Base-by-base conservation (phyloP, 208 protist species). In the Leishmania major region DNA sequence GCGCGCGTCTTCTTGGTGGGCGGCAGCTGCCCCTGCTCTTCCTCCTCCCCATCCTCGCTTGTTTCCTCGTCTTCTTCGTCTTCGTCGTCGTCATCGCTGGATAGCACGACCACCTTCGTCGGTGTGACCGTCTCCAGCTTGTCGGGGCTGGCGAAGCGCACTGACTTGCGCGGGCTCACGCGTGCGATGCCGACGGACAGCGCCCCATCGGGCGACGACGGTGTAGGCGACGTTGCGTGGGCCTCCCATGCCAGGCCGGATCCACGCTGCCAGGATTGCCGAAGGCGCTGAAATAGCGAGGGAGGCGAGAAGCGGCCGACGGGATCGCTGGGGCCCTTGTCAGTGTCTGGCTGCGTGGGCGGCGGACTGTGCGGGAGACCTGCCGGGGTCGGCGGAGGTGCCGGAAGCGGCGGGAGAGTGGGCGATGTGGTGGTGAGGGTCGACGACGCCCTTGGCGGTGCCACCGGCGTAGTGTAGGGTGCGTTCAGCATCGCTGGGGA, bases 81-180 rank as follows among this genome's bases (percentile, higher is more conserved):
- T 3, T 81, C 77, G 10, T 74, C 71, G 7, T 73, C 72, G 31
- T 75, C 77, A n/a, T 71, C 73, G 40, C 67, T 67, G 8, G 67
- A 78, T 57, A 83, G 71, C 67, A 13, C 53, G 11, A 79, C 78
- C n/a, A 67, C 64, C 74, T 84, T 83, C 13, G 87, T 88, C n/a
- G 87, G 87, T 15, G 87, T 90, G 7, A 88, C 84, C 45, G 77
- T 89, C 84, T 88, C 88, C 67, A 91, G 75, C 75, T 88, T 88
- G 67, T 84, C 87, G 40, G 85, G 84, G 47, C 91, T 90, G 53
- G 90, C 84, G 74, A 96, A 96, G 64, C 73, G 86, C 72, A 96
- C 93, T 28, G 93, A 96, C 93, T 96, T 96, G 70, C 93, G 91
- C n/a, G 87, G 83, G 72, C 70, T 76, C 73, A 71, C n/a, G 25